Evolutionary conservation across 176 grass and related monocot genomes (phyloP).

Genomic region (Avena eriantha): DNA sequence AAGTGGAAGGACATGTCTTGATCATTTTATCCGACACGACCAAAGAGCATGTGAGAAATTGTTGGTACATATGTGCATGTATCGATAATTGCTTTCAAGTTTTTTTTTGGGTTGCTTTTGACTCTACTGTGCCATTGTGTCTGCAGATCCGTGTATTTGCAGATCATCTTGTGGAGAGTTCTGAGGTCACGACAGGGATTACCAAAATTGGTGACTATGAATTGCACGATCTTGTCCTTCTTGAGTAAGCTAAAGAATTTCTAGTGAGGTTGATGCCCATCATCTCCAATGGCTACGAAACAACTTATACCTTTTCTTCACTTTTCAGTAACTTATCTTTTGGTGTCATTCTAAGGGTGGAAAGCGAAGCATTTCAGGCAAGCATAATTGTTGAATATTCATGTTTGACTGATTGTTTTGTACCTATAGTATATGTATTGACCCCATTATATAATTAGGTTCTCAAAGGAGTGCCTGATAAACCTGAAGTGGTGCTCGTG

Average conservation of each 20-base stretch:
- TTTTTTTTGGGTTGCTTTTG: constrained; percentile 13
- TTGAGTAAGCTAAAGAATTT: constrained; percentile 63
- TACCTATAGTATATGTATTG: constrained; percentile 32
- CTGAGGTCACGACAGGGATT: constrained; percentile 77
- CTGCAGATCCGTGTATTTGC: constrained; percentile 75
- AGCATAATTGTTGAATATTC: constrained; percentile 33
- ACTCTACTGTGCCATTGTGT: constrained; percentile 25
- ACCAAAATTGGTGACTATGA: constrained; percentile 85
- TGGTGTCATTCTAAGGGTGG: constrained; percentile 82
- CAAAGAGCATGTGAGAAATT: constrained; percentile 79
- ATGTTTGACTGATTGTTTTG: not conserved
- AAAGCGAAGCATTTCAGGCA: constrained; percentile 91
- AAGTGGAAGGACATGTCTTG: constrained; percentile 77
- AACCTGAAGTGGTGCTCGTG: constrained; percentile 69
- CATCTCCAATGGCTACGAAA: constrained; percentile 29
- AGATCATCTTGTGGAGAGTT: constrained; percentile 85
- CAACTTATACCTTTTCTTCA: constrained; percentile 29
- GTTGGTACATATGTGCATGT: not conserved
- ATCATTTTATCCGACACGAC: constrained; percentile 84
- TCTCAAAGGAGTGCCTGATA: constrained; percentile 77
- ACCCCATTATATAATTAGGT: constrained; percentile 57
- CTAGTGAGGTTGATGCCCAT: constrained; percentile 17
- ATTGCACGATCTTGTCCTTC: constrained; percentile 80
- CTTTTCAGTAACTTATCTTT: constrained; percentile 80
- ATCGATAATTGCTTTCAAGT: constrained; percentile 4